Evolutionary conservation across 225 moss, liverwort and hornwort species (phyloP).

Genomic region (Polytrichum commune): DNA sequence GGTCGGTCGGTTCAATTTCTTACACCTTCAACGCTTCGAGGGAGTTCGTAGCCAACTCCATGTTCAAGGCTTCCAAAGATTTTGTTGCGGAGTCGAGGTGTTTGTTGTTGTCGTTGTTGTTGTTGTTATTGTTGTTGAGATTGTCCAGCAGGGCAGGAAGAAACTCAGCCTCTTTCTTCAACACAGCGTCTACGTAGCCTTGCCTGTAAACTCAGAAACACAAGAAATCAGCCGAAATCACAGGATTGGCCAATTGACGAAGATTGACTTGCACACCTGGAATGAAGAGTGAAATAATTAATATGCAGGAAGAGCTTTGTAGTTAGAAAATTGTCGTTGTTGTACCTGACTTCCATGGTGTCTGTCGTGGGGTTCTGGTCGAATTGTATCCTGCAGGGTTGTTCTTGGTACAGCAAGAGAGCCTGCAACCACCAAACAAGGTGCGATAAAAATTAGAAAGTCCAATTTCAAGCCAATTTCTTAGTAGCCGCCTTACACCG

Average conservation of each 20-base stretch:
- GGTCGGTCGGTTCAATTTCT: too few relatives aligned
- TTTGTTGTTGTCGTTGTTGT: not conserved
- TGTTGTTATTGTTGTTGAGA: too few relatives aligned
- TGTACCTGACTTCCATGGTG: slow-evolving; percentile 10
- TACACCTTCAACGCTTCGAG: not conserved
- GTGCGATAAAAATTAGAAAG: not conserved
- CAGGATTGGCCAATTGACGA: not conserved
- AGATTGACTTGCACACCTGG: not conserved
- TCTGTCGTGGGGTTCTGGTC: slow-evolving; percentile 6
- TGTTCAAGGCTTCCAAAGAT: not conserved
- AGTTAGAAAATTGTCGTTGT: not conserved
- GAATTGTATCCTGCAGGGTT: slow-evolving; percentile 12
- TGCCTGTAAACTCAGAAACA: not conserved
- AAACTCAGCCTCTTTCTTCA: not conserved
- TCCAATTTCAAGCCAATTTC: not conserved
- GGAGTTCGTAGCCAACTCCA: not conserved
- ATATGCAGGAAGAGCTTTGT: not conserved
- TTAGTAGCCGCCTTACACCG: not conserved
- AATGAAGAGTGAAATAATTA: not conserved
- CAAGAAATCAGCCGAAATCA: not conserved
- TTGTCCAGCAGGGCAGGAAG: not conserved
- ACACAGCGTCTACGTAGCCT: slow-evolving; percentile 2
- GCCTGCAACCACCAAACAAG: slow-evolving; percentile 3
- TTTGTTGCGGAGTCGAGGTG: slow-evolving; percentile 2
- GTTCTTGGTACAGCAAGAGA: slow-evolving; percentile 7